Evolutionary conservation across 2,329 filamentous ascomycete species (phyloP), one percentile per base, ranked within the genome.

Genomic region (Sporothrix phasma): DNA sequence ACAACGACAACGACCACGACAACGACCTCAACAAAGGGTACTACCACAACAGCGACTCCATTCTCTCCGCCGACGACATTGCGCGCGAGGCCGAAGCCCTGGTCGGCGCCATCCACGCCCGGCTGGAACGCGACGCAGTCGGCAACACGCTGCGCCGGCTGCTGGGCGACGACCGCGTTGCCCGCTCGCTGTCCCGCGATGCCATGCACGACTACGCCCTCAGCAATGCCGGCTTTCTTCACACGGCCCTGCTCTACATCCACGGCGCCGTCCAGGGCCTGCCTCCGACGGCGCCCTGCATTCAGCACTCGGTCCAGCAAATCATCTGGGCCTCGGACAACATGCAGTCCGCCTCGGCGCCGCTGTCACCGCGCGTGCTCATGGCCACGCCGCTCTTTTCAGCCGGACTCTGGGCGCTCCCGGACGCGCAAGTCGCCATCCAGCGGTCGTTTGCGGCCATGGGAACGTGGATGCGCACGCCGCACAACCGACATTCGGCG

Each of bases 141-240:
- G 62, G 45, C 22, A 62, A 41, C 19, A 37, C 56, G 2, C 31
- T 64, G 31, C 41, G 65, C 26, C 53, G 56, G 1, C 26, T 59
- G 15, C 39, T 46, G 19, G 51, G 54, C 15, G 59, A 64, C 51
- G 26, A 58, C 11, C 61, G 39, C 3, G 39, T 53, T 1, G 31
- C 29, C 5, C 19, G 22, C 19, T 54, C 62, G 24, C 63, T 66
- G 29, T 26, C 65, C 7, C 39, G 26, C 29, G 61, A 63, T 19
- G 37, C 54, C 26, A 58, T 66, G 43, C 63, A 65, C 63, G 65
- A 66, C 54, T 66, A 66, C 26, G 65, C 65, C 2, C 49, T 66
- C 31, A 65, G 65, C 61, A 66, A 66, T 17, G 65, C 65, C 1
- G 47, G 65, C 13, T 66, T 65, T 41, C 24, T 66, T 11, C 65